Evolutionary conservation across 352 stramenopile species (phyloP), one percentile per base, ranked within the genome.

Genomic region (Phytophthora vignae): DNA sequence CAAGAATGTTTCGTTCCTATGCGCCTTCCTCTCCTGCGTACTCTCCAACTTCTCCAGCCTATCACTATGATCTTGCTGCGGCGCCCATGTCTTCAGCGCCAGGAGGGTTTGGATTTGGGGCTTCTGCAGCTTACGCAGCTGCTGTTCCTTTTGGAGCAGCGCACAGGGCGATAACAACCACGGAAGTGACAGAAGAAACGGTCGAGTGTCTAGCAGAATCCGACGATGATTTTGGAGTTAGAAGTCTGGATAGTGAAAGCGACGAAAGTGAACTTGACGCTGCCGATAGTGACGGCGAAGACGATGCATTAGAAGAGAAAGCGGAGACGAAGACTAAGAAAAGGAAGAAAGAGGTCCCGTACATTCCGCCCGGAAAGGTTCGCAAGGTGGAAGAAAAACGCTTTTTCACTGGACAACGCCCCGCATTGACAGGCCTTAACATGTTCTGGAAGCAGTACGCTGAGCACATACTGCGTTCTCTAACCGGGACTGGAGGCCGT

Each of bases 381-480:
- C 72, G 81, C 17, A 83, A 68, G 55, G 53, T 87, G 4, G 64
- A 82, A 56, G 81, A 89, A 65, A 84, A 80, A 40, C 68, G 75
- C 9, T 83, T 67, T 48, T 83, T 80, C 25, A 52, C 36, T 12
- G 55, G 38, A 0, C 74, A 82, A 48, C 64, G 65, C n/a, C 76
- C 73, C n/a, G n/a, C 58, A 33, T 56, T 88, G 17, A 61, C 73
- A 53, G 81, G 81, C 2, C 22, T 57, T 1, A 91, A 88, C 68
- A 72, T 69, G 52, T 94, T 91, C 53, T 94, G 86, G 86, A 77
- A 70, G 11, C 83, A 88, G 25, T 92, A 89, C 61, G 83, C 85
- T 12, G 59, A 73, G 15, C 56, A 91, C 49, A 33, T 88, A 1
- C 38, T 70, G 29, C 53, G 29, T 46, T 60, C 15, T 22, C 46